phyloP scores from a whole-genome alignment of 176 grass and related monocot genomes.

The Oryza longistaminata region DNA sequence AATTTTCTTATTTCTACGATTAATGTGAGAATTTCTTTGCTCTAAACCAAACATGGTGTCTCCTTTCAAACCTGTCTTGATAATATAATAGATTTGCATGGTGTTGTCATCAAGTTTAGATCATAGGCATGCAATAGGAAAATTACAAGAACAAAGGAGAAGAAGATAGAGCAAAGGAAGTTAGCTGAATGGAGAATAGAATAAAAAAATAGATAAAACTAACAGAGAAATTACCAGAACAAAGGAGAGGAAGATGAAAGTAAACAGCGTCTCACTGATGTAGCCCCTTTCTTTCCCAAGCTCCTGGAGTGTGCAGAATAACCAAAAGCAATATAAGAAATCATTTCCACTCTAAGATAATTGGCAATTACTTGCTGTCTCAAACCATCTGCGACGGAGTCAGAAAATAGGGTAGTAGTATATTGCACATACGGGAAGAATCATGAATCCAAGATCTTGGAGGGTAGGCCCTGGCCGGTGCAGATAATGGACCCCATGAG shows the following conservation, averaged over 20 bases:
- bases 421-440: slow-evolving; percentile 69
- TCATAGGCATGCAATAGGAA: too few species aligned
- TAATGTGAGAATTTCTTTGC: too few species aligned
- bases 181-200: neutral
- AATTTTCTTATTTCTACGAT: too few species aligned
- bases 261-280: slow-evolving; percentile 79
- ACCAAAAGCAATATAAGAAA: slow-evolving; percentile 24
- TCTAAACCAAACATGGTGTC: too few species aligned
- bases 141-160: too few species aligned
- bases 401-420: neutral
- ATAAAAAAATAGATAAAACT: neutral
- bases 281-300: slow-evolving; percentile 79
- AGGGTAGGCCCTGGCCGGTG: slow-evolving; percentile 81
- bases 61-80: too few species aligned
- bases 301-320: slow-evolving; percentile 45
- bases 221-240: slow-evolving; percentile 53
- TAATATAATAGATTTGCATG: neutral
- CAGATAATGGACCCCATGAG: slow-evolving; percentile 86
- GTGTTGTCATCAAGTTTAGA: neutral
- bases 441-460: slow-evolving; percentile 84
- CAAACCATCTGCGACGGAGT: neutral
- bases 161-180: neutral
- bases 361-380: neutral
- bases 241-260: slow-evolving; percentile 71
- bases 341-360: neutral